Evolutionary conservation across 2,329 filamentous ascomycete genomes (phyloP), one percentile per base, ranked within the genome.

Genomic region (Teratosphaeria viscida): DNA sequence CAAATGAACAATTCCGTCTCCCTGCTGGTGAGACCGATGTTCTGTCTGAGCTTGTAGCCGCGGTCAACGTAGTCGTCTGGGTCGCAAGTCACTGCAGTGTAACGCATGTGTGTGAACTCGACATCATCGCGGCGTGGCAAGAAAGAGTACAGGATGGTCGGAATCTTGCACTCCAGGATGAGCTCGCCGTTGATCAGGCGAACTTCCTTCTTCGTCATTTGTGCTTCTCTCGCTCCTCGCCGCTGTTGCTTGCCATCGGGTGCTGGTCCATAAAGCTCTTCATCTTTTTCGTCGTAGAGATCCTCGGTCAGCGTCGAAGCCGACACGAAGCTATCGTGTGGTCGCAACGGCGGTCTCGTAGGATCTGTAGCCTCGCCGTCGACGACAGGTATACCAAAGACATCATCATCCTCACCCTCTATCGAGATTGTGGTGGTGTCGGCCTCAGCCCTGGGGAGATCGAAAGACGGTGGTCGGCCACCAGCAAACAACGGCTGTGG

Each of bases 81-180:
- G 71, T 96, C 92, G 74, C 91, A 97, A 1, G 94, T 99, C n/a
- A 96, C 94, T 10, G 94, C 94, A 0, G 92, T 96, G 73, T 99
- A 99, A 58, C 94, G 87, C 92, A 97, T 97, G 71, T 97, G 92
- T 0, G 94, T 99, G 73, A 99, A 99, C 71, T 99, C 94, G 63
- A 92, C 82, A 73, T 96, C 92, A 71, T 96, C 91, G 61, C 92
- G 85, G 16, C 92, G 85, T 0, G 95, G 95, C 62, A 99, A 78
- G 76, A 99, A 99, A 72, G 91, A 96, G 82, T 97, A 95, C 49
- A 99, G 80, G 66, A 97, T 99, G 0, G 94, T 99, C 0, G 95
- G 94, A 66, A 99, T 99, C 77, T 99, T 99, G 81, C 94, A 97
- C 77, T 99, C 94, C 54, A 99, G 81, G 60, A 99, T 92, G 57